A percentile compares a stretch with the other conserved stretches of the same genome.
Evolutionary conservation across 768 basidiomycete genomes (phyloP).

Genomic region (Lactifluus volemus): DNA sequence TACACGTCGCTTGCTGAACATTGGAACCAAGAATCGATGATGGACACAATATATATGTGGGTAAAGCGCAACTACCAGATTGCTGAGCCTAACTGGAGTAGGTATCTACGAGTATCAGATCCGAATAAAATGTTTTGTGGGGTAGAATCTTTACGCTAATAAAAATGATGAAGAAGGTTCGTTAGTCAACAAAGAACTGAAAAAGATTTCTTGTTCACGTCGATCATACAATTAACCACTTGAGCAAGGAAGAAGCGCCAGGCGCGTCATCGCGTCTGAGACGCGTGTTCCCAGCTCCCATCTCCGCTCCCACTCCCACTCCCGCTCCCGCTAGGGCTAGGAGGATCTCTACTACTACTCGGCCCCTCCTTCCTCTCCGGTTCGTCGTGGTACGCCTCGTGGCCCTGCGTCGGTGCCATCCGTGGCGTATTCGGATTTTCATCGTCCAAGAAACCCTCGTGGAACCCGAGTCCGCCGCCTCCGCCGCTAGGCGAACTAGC

Average conservation of each 20-base stretch:
- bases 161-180: not conserved
- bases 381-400: conserved; percentile 47
- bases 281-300: conserved; percentile 71
- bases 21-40: not conserved
- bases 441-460: conserved; percentile 78
- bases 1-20: not conserved
- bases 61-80: too few species aligned
- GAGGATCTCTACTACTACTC: not conserved
- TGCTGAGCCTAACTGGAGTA: not conserved
- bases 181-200: not conserved
- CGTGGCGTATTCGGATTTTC: conserved; percentile 41
- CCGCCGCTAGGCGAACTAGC: conserved; percentile 29
- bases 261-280: conserved; percentile 30
- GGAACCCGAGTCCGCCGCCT: conserved; percentile 39
- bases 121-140: not conserved
- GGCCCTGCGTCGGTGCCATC: conserved; percentile 19
- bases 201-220: not conserved
- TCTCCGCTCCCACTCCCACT: conserved; percentile 43
- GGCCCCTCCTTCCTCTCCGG: conserved; percentile 28
- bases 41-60: too few species aligned
- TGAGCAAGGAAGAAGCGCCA: not conserved
- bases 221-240: not conserved
- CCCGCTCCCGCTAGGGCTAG: conserved; percentile 18
- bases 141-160: not conserved
- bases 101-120: not conserved